Evolutionary conservation across 306 rosid species (phyloP), one percentile per base, ranked within the genome.

Genomic region (Cucurbita moschata): DNA sequence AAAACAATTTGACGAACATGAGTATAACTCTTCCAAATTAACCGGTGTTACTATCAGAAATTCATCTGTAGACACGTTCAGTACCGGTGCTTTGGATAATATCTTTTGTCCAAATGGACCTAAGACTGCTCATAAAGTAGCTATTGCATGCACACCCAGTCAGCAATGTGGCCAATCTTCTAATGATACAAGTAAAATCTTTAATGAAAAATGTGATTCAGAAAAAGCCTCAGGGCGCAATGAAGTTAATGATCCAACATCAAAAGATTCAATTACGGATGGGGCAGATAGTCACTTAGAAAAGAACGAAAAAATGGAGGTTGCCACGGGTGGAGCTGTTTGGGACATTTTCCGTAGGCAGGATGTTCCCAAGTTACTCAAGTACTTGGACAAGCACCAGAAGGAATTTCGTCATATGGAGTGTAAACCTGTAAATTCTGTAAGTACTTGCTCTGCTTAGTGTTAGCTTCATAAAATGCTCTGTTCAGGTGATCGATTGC

Each of bases 331-430:
- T 52, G 90, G 88, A 39, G 92, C 96, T 78, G 87, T 89, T 78
- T 85, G 96, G 92, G 96, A 89, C 72, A 89, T 85, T 73, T 89
- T 89, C 72, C 90, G 96, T 12, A 76, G 86, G 74, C 83, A 89
- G 82, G 96, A 89, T 52, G 89, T 84, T 50, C 88, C 96, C 13
- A 89, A 87, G 81, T 68, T 87, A 79, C 79, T 71, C 53, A 78
- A 82, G 72, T 87, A 83, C 81, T 57, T 87, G 75, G 79, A 84
- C 49, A 85, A 85, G 74, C 96, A 89, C 80, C 65, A 80, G 76
- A 82, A 77, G 64, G 89, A 89, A 75, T 89, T 87, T 77, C 84
- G 83, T 52, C 91, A 89, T 60, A 12, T 87, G 56, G n/a, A 79
- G 43, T 79, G 79, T 58, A 47, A 61, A 81, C 90, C 86, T 35